Evolutionary conservation across 2,329 filamentous ascomycete genomes (phyloP), one percentile per base, ranked within the genome.

Genomic region (Stemphylium lycopersici): DNA sequence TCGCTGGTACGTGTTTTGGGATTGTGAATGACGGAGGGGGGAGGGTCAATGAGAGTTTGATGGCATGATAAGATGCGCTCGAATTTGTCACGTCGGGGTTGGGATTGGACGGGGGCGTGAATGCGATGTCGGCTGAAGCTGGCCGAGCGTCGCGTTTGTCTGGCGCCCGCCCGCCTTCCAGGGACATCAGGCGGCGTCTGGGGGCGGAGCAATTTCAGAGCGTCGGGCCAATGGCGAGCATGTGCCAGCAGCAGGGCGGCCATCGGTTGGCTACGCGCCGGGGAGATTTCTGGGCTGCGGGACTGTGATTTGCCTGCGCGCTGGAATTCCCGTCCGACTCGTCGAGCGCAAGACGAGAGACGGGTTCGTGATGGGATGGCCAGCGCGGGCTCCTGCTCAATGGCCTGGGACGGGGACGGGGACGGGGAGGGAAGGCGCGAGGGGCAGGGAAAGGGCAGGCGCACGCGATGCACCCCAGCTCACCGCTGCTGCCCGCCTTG

Each of bases 251-350:
- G 52, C 61, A 55, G 47, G 45, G 55, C 52, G 47, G 52, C 36
- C 48, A 63, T 66, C 58, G 61, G 65, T 71, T 71, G 68, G 70
- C 67, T 71, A 70, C 58, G 61, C 67, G 67, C 66, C 61, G 39
- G 59, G 62, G n/a, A n/a, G n/a, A n/a, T 56, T 56, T 62, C 49
- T 52, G 38, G 22, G 20, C 7, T 33, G 64, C 67, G 63, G 52
- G 56, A 66, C 63, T 65, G 65, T 71, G 67, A 72, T 71, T 73
- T 66, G 69, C 37, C 58, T 61, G 63, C 41, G 34, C 31, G 22
- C 26, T 33, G 54, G 53, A 64, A 65, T 69, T 53, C 58, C 34
- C 32, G 42, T 37, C 34, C 34, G 45, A 48, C 20, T 20, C 39
- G 40, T 41, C 48, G 47, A 53, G 29, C 22, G 29, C 34, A 20